Conservation (phyloP, 805 yeast genomes). For the Jamesozyma hellenica region DNA sequence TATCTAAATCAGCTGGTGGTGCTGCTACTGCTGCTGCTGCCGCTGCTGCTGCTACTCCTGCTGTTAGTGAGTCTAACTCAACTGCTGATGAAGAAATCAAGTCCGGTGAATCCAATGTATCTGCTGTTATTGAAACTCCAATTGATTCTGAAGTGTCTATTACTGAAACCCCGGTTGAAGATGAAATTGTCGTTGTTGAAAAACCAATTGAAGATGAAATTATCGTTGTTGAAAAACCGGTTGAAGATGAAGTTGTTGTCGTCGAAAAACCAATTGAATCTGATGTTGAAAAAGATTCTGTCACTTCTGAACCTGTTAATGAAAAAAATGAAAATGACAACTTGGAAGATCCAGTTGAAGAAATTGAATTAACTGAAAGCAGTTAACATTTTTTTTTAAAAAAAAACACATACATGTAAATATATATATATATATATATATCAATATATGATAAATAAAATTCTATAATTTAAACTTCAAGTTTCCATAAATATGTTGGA, state of each 20-base stretch:
- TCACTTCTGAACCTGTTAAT: not conserved
- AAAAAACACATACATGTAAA: not conserved
- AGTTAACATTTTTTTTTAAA: not conserved
- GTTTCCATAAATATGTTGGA: conserved; percentile 14
- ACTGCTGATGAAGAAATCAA: not conserved
- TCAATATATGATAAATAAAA: not conserved
- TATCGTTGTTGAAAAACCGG: not conserved
- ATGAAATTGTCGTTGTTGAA: not conserved
- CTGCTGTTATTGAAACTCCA: not conserved
- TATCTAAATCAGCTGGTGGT: too few species aligned
- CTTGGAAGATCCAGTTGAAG: conserved; percentile 4
- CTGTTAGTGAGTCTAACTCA: too few species aligned
- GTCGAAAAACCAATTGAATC: not conserved
- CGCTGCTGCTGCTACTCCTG: not conserved
- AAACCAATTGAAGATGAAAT: not conserved
- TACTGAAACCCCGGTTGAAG: conserved; percentile 1
- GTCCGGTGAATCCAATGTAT: not conserved
- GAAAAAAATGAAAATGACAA: not conserved
- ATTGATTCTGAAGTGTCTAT: not conserved
- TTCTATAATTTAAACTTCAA: conserved; percentile 2
- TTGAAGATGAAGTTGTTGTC: not conserved
- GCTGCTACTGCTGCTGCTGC: not conserved
- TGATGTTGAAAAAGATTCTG: not conserved
- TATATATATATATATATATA: not conserved
- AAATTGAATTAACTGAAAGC: conserved; percentile 9